Evolutionary conservation across 306 rosid species (phyloP).

Genomic region (Echinosophora koreensis): DNA sequence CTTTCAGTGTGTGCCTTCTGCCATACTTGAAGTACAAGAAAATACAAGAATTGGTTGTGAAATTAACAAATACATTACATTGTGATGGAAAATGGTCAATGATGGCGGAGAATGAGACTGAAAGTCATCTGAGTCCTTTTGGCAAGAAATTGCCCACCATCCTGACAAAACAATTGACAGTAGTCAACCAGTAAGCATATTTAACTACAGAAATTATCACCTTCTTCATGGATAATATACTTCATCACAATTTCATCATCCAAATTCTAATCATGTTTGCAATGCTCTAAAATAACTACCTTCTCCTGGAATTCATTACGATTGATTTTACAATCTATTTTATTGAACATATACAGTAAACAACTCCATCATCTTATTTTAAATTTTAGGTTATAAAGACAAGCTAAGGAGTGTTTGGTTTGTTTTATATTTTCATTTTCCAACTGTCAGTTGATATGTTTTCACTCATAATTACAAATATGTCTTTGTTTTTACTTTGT

Average conservation of each 20-base stretch:
- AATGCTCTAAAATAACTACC: background rate
- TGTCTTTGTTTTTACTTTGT: too few species aligned
- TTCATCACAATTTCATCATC: too few species aligned
- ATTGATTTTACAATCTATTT: constrained; percentile 3
- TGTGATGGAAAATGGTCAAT: background rate
- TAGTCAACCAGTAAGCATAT: background rate
- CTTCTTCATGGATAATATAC: background rate
- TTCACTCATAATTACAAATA: too few species aligned
- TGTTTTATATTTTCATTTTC: too few species aligned
- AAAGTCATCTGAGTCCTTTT: constrained; percentile 9
- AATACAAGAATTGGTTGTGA: constrained; percentile 4
- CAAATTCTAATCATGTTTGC: too few species aligned
- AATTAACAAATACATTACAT: background rate
- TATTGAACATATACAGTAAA: constrained; percentile 17
- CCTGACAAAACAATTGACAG: constrained; percentile 14
- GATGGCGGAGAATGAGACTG: background rate
- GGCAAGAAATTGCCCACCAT: constrained; percentile 1
- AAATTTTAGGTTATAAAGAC: background rate
- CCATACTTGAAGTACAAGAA: background rate
- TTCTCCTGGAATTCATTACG: background rate
- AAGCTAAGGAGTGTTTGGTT: background rate
- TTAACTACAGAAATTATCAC: constrained; percentile 15
- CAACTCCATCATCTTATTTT: constrained; percentile 16
- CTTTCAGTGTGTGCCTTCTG: constrained; percentile 11
- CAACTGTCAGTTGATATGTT: too few species aligned